Conservation (phyloP, 805 yeast species). For the Yamadazyma ubonensis region DNA sequence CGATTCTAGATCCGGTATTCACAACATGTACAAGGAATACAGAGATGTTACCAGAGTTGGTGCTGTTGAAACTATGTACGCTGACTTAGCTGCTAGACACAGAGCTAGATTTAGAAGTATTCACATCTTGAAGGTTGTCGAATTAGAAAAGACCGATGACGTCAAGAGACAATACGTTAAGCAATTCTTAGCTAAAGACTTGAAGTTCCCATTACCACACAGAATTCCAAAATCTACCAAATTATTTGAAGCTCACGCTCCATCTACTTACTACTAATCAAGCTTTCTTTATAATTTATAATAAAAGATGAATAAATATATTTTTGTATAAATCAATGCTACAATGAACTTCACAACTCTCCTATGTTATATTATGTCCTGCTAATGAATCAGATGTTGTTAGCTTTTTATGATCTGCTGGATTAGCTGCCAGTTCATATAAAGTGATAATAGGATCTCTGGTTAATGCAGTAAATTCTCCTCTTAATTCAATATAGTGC, state of each 20-base stretch:
- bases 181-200: constrained; percentile 92
- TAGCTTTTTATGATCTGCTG: constrained; percentile 68
- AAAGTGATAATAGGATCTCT: constrained; percentile 73
- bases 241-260: constrained; percentile 89
- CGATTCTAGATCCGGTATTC: constrained; percentile 99
- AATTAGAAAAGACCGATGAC: constrained; percentile 95
- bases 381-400: constrained; percentile 16
- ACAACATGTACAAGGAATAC: constrained; percentile 99
- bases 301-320: constrained; percentile 12
- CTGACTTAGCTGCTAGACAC: constrained; percentile 99
- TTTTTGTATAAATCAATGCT: constrained; percentile 12
- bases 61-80: constrained; percentile 98
- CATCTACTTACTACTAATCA: constrained; percentile 91
- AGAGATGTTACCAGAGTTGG: constrained; percentile 99
- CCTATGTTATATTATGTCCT: constrained; percentile 4
- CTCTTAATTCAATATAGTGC: constrained; percentile 76
- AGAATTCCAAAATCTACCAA: constrained; percentile 89
- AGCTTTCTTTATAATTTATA: constrained; percentile 12
- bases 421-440: constrained; percentile 92
- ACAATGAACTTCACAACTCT: no score
- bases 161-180: constrained; percentile 99
- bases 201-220: constrained; percentile 99
- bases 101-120: constrained; percentile 99
- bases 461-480: constrained; percentile 56
- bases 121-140: constrained; percentile 99